phyloP scores from a whole-genome alignment of 140 eudicot genomes.

The Stevia rebaudiana region DNA sequence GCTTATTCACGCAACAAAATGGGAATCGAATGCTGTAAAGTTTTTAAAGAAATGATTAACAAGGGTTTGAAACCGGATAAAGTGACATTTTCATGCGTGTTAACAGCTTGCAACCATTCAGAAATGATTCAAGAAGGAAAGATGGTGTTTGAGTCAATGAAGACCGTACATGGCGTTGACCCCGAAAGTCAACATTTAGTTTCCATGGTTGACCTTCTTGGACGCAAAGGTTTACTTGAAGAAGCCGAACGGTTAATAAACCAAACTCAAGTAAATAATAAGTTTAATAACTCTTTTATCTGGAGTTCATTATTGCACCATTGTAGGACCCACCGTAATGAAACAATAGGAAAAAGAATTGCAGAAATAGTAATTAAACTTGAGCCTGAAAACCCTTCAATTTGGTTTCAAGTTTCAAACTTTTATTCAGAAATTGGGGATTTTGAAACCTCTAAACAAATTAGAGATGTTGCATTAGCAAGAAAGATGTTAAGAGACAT shows the following conservation, averaged over 20 bases:
- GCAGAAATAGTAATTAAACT: conserved; percentile 42
- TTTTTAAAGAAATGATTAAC: conserved; percentile 42
- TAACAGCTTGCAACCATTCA: conserved; percentile 65
- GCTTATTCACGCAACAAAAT: conserved; percentile 61
- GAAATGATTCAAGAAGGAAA: conserved; percentile 61
- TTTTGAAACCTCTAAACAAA: conserved; percentile 35
- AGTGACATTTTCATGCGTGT: conserved; percentile 55
- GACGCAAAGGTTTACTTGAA: conserved; percentile 63
- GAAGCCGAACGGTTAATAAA: conserved; percentile 57
- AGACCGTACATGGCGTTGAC: conserved; percentile 31
- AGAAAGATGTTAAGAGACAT: conserved; percentile 42
- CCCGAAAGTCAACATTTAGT: conserved; percentile 62
- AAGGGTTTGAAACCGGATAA: conserved; percentile 59
- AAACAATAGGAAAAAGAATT: conserved; percentile 44
- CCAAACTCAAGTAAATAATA: conserved; percentile 28
- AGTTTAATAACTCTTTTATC: conserved; percentile 32
- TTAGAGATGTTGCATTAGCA: conserved; percentile 42
- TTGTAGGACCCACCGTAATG: conserved; percentile 55
- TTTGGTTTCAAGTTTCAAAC: conserved; percentile 48
- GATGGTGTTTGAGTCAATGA: conserved; percentile 48
- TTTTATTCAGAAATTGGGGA: conserved; percentile 59
- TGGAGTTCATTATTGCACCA: conserved; percentile 69
- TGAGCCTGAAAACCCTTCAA: conserved; percentile 47
- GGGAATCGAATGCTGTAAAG: conserved; percentile 50
- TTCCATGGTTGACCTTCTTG: conserved; percentile 71